Conservation (phyloP, 2,329 filamentous ascomycete species). For the Ceratocystiopsis minuta region DNA sequence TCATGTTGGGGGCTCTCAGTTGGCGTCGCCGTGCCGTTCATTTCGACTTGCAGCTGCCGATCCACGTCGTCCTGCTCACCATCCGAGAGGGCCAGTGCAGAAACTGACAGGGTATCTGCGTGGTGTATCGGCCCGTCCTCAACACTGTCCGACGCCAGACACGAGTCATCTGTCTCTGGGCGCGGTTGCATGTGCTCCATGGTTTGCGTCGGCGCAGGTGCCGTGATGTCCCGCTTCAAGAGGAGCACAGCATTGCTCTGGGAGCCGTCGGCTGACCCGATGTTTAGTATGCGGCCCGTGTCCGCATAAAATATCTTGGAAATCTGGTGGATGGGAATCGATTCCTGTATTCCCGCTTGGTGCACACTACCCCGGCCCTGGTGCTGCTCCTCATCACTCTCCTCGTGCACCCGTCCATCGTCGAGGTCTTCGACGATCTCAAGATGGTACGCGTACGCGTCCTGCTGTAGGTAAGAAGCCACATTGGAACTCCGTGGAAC, state of each 20-base stretch:
- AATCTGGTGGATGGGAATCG: conserved; percentile 39
- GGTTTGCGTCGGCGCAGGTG: conserved; percentile 35
- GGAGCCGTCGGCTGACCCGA: conserved; percentile 39
- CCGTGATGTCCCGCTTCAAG: conserved; percentile 51
- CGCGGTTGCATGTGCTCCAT: conserved; percentile 12
- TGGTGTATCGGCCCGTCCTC: too few species aligned
- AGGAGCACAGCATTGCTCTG: conserved; percentile 57
- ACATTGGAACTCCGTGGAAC: too few species aligned
- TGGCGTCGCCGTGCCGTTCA: conserved; percentile 1
- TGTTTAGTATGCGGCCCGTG: conserved; percentile 75
- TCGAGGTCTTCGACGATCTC: conserved; percentile 66
- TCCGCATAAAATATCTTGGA: conserved; percentile 90
- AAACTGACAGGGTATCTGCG: too few species aligned
- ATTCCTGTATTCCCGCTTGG: conserved; percentile 31
- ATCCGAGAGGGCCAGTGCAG: too few species aligned
- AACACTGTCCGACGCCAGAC: too few species aligned
- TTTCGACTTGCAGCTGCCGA: conserved; percentile 25
- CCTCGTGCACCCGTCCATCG: conserved; percentile 34
- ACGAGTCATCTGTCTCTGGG: too few species aligned
- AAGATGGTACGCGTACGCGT: conserved; percentile 55
- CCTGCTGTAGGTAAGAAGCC: too few species aligned
- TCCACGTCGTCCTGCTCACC: conserved; percentile 28
- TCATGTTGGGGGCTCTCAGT: too few species aligned
- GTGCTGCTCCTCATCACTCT: conserved; percentile 14
- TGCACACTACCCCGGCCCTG: conserved; percentile 18